These are phyloP conservation scores for Globisporangium polare DNA, from an alignment of 352 stramenopile genomes.

Conservation along the genomic window DNA sequence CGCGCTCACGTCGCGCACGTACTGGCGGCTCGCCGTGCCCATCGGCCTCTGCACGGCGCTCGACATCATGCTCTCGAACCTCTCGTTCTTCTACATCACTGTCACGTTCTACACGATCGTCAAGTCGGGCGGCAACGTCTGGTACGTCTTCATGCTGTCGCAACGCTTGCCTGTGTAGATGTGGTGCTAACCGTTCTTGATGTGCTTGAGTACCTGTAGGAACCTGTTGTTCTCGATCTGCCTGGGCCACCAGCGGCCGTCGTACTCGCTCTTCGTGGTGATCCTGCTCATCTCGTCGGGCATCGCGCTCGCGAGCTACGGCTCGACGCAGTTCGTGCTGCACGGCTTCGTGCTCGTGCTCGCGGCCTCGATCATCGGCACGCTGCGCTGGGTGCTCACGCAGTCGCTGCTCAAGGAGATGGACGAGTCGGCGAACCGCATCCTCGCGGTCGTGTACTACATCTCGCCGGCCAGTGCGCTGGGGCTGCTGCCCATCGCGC, in stretches of 20 bases:
- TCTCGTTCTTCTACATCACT: constrained; percentile 85
- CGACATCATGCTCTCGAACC: constrained; percentile 81
- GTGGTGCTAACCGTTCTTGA: neutral
- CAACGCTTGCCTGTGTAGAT: constrained; percentile 1
- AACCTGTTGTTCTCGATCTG: constrained; percentile 81
- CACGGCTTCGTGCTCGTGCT: constrained; percentile 72
- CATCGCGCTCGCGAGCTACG: constrained; percentile 71
- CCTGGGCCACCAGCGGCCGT: constrained; percentile 66
- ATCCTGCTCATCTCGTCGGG: constrained; percentile 70
- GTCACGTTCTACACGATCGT: constrained; percentile 87
- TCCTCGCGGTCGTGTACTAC: constrained; percentile 81
- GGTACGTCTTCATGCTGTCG: constrained; percentile 20
- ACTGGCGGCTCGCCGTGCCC: constrained; percentile 70
- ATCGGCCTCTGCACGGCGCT: constrained; percentile 79
- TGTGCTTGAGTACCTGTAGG: constrained; percentile 4
- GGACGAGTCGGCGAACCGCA: constrained; percentile 51
- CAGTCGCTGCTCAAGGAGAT: constrained; percentile 74
- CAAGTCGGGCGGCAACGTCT: constrained; percentile 75
- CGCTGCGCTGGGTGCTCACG: constrained; percentile 78
- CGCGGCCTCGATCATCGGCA: constrained; percentile 64
- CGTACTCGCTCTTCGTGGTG: constrained; percentile 40
- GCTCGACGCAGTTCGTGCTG: constrained; percentile 68
- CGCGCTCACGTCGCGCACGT: constrained; percentile 29
- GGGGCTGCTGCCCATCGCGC: constrained; percentile 61
- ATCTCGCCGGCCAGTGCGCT: constrained; percentile 73